Conservation (phyloP, 2,329 filamentous ascomycete species). For the Ophiobolus disseminans region DNA sequence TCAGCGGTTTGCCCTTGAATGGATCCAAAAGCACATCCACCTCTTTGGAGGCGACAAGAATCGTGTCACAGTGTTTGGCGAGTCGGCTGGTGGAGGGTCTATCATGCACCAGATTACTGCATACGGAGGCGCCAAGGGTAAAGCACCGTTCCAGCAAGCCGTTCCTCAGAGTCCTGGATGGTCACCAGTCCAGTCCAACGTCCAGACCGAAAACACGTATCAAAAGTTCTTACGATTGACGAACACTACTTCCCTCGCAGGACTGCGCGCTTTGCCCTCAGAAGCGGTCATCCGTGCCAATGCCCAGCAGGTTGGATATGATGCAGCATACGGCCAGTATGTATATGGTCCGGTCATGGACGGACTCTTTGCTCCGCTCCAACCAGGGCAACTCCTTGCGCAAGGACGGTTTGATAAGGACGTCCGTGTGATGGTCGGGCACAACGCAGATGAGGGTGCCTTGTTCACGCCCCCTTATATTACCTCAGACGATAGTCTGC, state of each 20-base stretch:
- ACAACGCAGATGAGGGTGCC: conserved; percentile 56
- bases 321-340: conserved; percentile 44
- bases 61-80: conserved; percentile 49
- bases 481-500: conserved; percentile 39
- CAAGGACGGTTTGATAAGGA: conserved; percentile 47
- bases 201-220: conserved; percentile 41
- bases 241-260: conserved; percentile 43
- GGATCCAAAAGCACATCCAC: conserved; percentile 50
- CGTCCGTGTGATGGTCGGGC: conserved; percentile 47
- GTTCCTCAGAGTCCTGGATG: conserved; percentile 52
- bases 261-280: conserved; percentile 40
- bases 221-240: conserved; percentile 39
- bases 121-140: conserved; percentile 49
- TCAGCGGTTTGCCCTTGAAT: conserved; percentile 50
- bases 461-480: conserved; percentile 53
- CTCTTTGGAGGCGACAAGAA: conserved; percentile 49
- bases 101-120: conserved; percentile 53
- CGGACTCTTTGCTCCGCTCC: conserved; percentile 40
- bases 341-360: conserved; percentile 46
- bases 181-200: conserved; percentile 32
- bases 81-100: conserved; percentile 47
- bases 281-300: conserved; percentile 46
- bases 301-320: conserved; percentile 36
- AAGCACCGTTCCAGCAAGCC: conserved; percentile 47
- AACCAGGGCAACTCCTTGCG: conserved; percentile 44